Percentiles rank a stretch among this genome's conserved stretches.
Evolutionary conservation across 2,329 filamentous ascomycete species (phyloP).

Genomic region (Alternaria brassicicola): DNA sequence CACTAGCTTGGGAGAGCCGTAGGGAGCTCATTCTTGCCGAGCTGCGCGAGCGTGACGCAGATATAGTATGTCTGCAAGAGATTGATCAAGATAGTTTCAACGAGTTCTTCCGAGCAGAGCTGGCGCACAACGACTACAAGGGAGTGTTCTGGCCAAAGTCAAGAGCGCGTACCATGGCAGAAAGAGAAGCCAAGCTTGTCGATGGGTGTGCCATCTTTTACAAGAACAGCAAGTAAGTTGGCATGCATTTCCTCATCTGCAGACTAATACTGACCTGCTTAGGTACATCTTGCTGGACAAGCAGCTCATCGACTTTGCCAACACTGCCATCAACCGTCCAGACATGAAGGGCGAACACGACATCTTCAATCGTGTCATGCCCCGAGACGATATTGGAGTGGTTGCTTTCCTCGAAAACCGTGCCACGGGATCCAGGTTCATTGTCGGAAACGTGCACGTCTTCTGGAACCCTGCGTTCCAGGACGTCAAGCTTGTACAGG

Average conservation of each 20-base stretch:
- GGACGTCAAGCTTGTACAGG: conserved; percentile 96
- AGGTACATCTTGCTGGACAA: conserved; percentile 88
- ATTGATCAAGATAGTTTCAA: conserved; percentile 91
- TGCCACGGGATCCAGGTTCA: conserved; percentile 84
- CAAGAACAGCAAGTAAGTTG: conserved; percentile 78
- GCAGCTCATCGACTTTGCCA: conserved; percentile 88
- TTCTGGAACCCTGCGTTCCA: conserved; percentile 91
- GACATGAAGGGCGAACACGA: conserved; percentile 98
- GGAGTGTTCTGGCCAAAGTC: conserved; percentile 92
- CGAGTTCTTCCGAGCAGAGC: conserved; percentile 84
- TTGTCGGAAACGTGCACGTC: conserved; percentile 91
- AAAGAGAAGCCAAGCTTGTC: conserved; percentile 85
- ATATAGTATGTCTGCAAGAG: conserved; percentile 93
- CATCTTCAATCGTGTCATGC: conserved; percentile 98
- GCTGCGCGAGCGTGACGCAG: conserved; percentile 77
- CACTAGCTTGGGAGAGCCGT: conserved; percentile 86
- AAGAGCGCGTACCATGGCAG: conserved; percentile 87
- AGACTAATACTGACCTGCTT: conserved; percentile 14
- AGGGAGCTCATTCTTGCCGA: conserved; percentile 83
- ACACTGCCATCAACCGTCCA: conserved; percentile 88
- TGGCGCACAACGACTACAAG: conserved; percentile 89
- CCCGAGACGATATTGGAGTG: conserved; percentile 94
- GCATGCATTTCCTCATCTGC: not conserved
- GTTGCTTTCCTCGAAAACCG: conserved; percentile 93
- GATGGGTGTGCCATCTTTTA: conserved; percentile 98